phyloP scores from a whole-genome alignment of 192 early-diverging fungal genomes.

The Backusella tarrabulga region DNA sequence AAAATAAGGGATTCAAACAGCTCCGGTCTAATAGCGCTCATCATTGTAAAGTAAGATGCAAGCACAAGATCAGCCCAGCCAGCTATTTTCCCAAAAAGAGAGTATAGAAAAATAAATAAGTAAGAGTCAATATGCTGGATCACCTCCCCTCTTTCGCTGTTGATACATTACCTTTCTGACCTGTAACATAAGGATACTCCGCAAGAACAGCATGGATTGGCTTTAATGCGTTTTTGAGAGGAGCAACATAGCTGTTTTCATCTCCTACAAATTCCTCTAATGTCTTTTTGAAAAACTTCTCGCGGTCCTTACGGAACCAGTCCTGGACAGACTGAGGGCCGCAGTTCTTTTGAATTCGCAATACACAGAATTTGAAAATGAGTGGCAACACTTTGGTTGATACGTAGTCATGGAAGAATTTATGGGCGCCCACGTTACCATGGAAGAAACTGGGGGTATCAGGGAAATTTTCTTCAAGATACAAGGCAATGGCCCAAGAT shows the following conservation, averaged over 20 bases:
- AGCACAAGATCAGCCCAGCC: conserved; percentile 43
- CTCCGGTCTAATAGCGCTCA: conserved; percentile 31
- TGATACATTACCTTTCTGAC: conserved; percentile 36
- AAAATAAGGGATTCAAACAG: conserved; percentile 37
- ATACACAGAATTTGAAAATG: conserved; percentile 31
- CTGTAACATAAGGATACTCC: conserved; percentile 33
- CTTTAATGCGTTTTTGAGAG: conserved; percentile 27
- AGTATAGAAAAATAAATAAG: background rate
- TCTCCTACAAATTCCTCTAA: conserved; percentile 36
- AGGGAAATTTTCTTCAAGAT: conserved; percentile 57
- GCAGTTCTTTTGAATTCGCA: conserved; percentile 29
- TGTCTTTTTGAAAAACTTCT: conserved; percentile 33
- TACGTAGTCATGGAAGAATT: conserved; percentile 43
- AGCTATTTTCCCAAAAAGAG: conserved; percentile 22
- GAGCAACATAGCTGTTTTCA: conserved; percentile 10
- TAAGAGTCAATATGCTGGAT: background rate
- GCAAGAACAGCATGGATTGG: conserved; percentile 25
- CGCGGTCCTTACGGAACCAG: conserved; percentile 39
- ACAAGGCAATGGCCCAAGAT: conserved; percentile 55
- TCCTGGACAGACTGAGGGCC: conserved; percentile 22
- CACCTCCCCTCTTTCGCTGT: background rate
- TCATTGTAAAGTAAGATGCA: conserved; percentile 33
- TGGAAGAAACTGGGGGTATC: conserved; percentile 45
- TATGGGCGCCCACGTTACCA: conserved; percentile 30
- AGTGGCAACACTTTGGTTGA: conserved; percentile 25